phyloP scores from a whole-genome alignment of 225 moss, liverwort and hornwort species.

The Polytrichum commune region DNA sequence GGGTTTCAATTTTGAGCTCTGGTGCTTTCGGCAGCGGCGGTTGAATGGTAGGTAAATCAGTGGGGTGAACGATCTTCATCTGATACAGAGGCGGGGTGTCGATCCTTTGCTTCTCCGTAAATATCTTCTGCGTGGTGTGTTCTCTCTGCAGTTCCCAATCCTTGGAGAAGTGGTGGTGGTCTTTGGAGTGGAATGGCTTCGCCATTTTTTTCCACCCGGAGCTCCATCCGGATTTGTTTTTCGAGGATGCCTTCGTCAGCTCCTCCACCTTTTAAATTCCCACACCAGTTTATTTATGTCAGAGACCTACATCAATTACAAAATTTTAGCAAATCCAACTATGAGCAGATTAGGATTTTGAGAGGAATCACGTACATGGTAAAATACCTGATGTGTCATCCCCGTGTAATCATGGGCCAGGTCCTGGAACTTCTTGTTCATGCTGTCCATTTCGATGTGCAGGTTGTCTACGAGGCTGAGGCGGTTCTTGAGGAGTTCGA shows the following conservation, averaged over 20 bases:
- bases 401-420: slow-evolving; percentile 46
- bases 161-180: slow-evolving; percentile 24
- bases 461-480: slow-evolving; percentile 32
- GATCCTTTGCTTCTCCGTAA: slow-evolving; percentile 20
- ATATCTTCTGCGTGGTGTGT: slow-evolving; percentile 8
- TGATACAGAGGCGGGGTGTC: slow-evolving; percentile 19
- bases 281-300: too few species aligned
- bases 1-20: slow-evolving; percentile 1
- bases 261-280: slow-evolving; percentile 31
- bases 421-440: slow-evolving; percentile 26
- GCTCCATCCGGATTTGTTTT: slow-evolving; percentile 46
- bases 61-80: slow-evolving; percentile 17
- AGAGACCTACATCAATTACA: too few species aligned
- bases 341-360: not conserved
- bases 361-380: slow-evolving; percentile 1
- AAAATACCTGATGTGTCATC: slow-evolving; percentile 41
- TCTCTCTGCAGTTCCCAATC: slow-evolving; percentile 1
- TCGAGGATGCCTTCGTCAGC: slow-evolving; percentile 23
- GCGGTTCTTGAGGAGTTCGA: slow-evolving; percentile 35
- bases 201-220: slow-evolving; percentile 57
- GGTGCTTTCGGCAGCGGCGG: slow-evolving; percentile 16
- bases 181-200: slow-evolving; percentile 48
- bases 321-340: not conserved
- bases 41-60: slow-evolving; percentile 5
- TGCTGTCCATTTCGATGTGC: slow-evolving; percentile 32